A percentile compares a stretch with the other conserved stretches of the same genome.
phyloP scores from a whole-genome alignment of 257 asterid species.

The Handroanthus guayacan region DNA sequence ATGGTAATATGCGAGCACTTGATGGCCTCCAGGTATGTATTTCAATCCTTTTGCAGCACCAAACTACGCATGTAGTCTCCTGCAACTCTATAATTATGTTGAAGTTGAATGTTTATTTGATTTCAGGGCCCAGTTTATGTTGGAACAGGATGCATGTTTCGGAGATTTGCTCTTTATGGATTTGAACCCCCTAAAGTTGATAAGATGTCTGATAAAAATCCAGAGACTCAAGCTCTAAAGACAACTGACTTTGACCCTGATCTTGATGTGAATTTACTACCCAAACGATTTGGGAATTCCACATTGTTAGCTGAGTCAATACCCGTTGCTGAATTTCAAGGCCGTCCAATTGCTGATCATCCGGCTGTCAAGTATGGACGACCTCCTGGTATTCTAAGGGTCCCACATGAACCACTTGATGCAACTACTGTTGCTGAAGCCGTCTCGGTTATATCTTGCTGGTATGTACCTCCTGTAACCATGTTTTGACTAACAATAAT shows the following conservation, averaged over 20 bases:
- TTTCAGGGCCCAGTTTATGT: slow-evolving; percentile 69
- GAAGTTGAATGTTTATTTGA: not conserved
- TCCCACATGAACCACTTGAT: slow-evolving; percentile 57
- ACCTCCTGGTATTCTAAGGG: slow-evolving; percentile 58
- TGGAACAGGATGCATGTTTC: slow-evolving; percentile 67
- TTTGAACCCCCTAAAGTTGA: slow-evolving; percentile 63
- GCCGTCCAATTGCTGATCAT: slow-evolving; percentile 70
- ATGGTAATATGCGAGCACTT: slow-evolving; percentile 67
- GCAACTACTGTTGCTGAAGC: slow-evolving; percentile 67
- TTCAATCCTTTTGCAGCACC: no score
- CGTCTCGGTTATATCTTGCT: slow-evolving; percentile 63
- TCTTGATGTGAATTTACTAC: slow-evolving; percentile 54
- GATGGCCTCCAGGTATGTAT: slow-evolving; percentile 62
- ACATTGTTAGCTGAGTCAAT: slow-evolving; percentile 57
- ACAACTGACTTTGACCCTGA: slow-evolving; percentile 58
- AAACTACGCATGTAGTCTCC: no score
- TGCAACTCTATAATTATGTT: not conserved
- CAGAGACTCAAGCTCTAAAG: slow-evolving; percentile 49
- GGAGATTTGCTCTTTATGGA: slow-evolving; percentile 67
- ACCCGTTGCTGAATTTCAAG: slow-evolving; percentile 63
- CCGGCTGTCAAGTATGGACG: slow-evolving; percentile 70
- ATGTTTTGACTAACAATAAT: not conserved
- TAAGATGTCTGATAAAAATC: slow-evolving; percentile 31
- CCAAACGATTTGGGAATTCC: slow-evolving; percentile 67
- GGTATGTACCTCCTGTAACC: slow-evolving; percentile 35